phyloP scores from a whole-genome alignment of 2,329 filamentous ascomycete species.

The Lasiodiplodia gonubiensis region DNA sequence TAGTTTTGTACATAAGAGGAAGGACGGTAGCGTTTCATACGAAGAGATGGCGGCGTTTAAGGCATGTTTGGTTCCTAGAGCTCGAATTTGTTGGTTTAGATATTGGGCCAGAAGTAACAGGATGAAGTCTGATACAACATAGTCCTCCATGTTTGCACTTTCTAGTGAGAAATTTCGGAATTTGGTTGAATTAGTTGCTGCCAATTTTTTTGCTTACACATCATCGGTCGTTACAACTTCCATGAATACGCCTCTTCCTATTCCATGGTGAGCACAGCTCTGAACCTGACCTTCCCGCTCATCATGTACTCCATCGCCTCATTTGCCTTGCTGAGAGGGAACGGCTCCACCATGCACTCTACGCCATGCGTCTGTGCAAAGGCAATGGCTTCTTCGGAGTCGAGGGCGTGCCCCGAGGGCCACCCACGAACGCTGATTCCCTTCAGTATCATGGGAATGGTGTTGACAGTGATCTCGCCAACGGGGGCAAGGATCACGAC shows the following conservation, averaged over 20 bases:
- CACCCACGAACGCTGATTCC: slow-evolving; percentile 58
- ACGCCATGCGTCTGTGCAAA: slow-evolving; percentile 56
- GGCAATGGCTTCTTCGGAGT: slow-evolving; percentile 59
- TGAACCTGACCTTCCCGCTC: slow-evolving; percentile 57
- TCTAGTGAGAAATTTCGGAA: no score
- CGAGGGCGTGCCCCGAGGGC: slow-evolving; percentile 59
- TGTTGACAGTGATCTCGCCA: slow-evolving; percentile 53
- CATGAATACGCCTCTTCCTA: background rate
- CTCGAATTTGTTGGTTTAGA: background rate
- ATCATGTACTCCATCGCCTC: slow-evolving; percentile 59
- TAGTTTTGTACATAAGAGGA: background rate
- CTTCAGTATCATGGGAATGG: slow-evolving; percentile 52
- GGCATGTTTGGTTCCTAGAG: no score
- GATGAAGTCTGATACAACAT: no score
- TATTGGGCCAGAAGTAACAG: no score
- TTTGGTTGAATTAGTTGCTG: background rate
- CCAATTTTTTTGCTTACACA: background rate
- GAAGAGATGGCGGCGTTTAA: no score
- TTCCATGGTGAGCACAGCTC: slow-evolving; percentile 57
- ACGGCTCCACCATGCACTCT: slow-evolving; percentile 61
- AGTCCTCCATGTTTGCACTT: no score
- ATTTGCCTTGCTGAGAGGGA: slow-evolving; percentile 57
- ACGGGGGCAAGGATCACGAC: slow-evolving; percentile 63
- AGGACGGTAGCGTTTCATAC: background rate
- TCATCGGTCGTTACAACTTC: background rate